phyloP scores from a whole-genome alignment of 164 flowering plant species.

The Chimonanthus praecox region DNA sequence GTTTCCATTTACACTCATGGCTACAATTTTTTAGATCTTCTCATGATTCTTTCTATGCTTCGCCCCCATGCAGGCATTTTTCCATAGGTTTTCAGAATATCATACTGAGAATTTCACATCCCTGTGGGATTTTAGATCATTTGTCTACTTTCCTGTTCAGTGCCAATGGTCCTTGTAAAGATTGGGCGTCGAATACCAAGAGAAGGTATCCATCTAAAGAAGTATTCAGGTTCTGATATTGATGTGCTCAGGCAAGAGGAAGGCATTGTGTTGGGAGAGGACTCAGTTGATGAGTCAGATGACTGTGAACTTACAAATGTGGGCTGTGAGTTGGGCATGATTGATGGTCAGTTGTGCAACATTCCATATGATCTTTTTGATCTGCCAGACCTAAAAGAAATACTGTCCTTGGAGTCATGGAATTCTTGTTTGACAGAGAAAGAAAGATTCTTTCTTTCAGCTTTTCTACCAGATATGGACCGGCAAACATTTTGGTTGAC shows the following conservation, averaged over 20 bases:
- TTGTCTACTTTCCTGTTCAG: constrained; percentile 4
- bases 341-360: constrained; percentile 30
- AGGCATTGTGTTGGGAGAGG: constrained; percentile 4
- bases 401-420: constrained; percentile 35
- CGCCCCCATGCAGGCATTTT: constrained; percentile 16
- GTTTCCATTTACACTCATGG: background rate
- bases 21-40: background rate
- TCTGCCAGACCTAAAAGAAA: constrained; percentile 29
- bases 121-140: constrained; percentile 7
- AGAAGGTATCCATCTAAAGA: constrained; percentile 5
- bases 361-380: constrained; percentile 37
- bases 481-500: constrained; percentile 32
- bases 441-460: constrained; percentile 32
- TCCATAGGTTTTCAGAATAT: constrained; percentile 1
- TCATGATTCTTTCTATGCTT: background rate
- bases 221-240: background rate
- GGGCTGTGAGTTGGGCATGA: constrained; percentile 26
- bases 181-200: constrained; percentile 10
- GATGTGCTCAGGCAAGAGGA: constrained; percentile 13
- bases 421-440: constrained; percentile 35
- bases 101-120: constrained; percentile 6
- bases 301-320: constrained; percentile 14
- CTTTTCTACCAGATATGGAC: constrained; percentile 36
- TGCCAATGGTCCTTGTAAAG: constrained; percentile 27
- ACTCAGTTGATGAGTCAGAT: constrained; percentile 25